phyloP scores from a whole-genome alignment of 2,329 filamentous ascomycete species.

The Leptographium lundbergii region DNA sequence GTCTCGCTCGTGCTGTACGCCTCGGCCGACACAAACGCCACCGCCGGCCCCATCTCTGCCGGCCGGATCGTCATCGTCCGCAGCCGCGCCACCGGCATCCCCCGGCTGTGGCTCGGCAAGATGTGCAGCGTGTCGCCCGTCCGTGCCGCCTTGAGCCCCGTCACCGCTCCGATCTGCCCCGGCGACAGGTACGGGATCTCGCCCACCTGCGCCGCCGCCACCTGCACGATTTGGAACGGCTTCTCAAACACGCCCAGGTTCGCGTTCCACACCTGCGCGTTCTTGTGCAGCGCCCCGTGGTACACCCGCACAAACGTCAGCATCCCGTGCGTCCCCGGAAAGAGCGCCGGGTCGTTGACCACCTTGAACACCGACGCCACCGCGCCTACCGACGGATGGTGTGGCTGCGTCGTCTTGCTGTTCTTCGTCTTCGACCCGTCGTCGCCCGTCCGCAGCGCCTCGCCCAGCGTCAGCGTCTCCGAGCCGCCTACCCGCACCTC shows the following conservation, averaged over 20 bases:
- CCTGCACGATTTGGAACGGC: conserved; percentile 70
- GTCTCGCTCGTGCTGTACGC: conserved; percentile 49
- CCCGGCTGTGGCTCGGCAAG: conserved; percentile 41
- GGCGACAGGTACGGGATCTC: conserved; percentile 69
- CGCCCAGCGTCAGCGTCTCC: conserved; percentile 32
- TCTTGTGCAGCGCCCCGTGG: conserved; percentile 64
- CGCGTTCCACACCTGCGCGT: conserved; percentile 73
- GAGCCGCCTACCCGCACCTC: conserved; percentile 24
- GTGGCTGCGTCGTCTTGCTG: conserved; percentile 8
- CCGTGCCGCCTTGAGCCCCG: conserved; percentile 78
- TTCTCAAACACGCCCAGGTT: conserved; percentile 68
- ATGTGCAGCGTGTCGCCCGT: conserved; percentile 87
- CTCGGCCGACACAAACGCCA: conserved; percentile 93
- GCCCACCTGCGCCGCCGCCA: conserved; percentile 78
- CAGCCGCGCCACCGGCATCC: conserved; percentile 52
- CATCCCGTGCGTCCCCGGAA: conserved; percentile 47
- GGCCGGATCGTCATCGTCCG: conserved; percentile 72
- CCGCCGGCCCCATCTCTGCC: conserved; percentile 80
- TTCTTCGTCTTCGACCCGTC: conserved; percentile 9
- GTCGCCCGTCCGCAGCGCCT: conserved; percentile 23
- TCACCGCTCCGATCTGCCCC: conserved; percentile 89
- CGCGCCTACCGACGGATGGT: conserved; percentile 21
- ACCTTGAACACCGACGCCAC: conserved; percentile 83
- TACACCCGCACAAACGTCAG: conserved; percentile 90
- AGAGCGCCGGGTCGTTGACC: conserved; percentile 62